Evolutionary conservation across 164 flowering plant genomes (phyloP).

Genomic region (Macadamia integrifolia): DNA sequence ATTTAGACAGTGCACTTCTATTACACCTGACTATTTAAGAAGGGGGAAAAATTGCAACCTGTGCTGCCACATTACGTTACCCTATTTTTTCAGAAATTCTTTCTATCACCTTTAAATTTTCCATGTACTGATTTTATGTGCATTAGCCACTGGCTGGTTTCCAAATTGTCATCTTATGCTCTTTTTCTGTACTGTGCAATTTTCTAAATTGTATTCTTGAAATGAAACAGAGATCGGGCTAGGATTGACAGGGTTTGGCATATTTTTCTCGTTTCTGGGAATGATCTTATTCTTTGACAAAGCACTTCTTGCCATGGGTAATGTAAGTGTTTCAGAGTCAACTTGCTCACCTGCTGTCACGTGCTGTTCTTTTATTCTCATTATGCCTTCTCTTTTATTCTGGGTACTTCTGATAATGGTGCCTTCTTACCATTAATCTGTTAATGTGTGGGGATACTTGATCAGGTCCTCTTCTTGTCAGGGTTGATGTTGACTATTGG

Average conservation of each 20-base stretch:
- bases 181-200: not conserved
- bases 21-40: too few species aligned
- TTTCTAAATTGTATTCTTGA: constrained; percentile 5
- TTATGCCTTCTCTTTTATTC: constrained; percentile 6
- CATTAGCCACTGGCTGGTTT: too few species aligned
- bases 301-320: constrained; percentile 96
- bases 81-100: too few species aligned
- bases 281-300: constrained; percentile 84
- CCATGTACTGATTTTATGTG: too few species aligned
- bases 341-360: not conserved
- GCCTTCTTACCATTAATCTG: constrained; percentile 15
- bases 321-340: constrained; percentile 45
- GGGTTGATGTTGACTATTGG: constrained; percentile 94
- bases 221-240: constrained; percentile 82
- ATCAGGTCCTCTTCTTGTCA: constrained; percentile 89
- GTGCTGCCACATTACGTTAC: too few species aligned
- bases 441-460: constrained; percentile 17
- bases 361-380: not conserved
- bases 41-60: too few species aligned
- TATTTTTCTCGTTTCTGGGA: constrained; percentile 85
- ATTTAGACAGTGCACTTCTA: too few species aligned
- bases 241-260: constrained; percentile 91
- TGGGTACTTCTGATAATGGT: constrained; percentile 7
- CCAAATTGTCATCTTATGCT: too few species aligned
- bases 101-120: too few species aligned